Base-by-base conservation (phyloP, 345 rosid genomes). In the Acer saccharum region DNA sequence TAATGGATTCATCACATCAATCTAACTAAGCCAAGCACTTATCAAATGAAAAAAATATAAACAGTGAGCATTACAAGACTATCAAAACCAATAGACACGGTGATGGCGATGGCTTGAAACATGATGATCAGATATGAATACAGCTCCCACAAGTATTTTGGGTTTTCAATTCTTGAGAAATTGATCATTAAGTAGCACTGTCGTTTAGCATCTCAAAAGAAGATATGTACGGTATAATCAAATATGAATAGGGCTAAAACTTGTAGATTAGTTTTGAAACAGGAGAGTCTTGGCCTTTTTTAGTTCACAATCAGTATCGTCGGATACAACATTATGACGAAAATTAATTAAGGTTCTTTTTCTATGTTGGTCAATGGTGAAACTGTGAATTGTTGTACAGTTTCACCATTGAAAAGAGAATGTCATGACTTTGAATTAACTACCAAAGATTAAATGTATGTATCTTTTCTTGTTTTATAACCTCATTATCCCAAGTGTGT, bases 11-110 rank as follows among this genome's bases (percentile, higher is more conserved):
- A 58, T 65, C n/a, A 5, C 78, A 50, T 41, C 69, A 55, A 17
- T 64, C 4, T 50, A 71, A 69, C 71, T 80, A 43, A 75, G 32
- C 55, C 39, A 57, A 52, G 54, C 77, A 77, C 68, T 55, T 72
- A 27, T 43, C 14, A 54, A 29, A 54, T 0, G 32, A 29, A 29
- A 29, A 46, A 69, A 70, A 32, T 13, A 6, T 52, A 14, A 14
- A 52, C 2, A 23, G 3, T 54, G 62, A 48, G 10, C 29, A 20
- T 80, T 62, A 7, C 43, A 63, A 35, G 58, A 75, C 68, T 64
- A 39, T 64, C 35, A 7, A 48, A 48, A 69, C 11, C 60, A 62
- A 55, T 29, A 29, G 52, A 66, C 39, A 25, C 7, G 68, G 18
- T 72, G 46, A 21, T 43, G 58, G 50, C 63, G 27, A 27, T 61